Base-by-base conservation (phyloP, 192 early-diverging fungal species). In the Blastocladiella britannica region DNA sequence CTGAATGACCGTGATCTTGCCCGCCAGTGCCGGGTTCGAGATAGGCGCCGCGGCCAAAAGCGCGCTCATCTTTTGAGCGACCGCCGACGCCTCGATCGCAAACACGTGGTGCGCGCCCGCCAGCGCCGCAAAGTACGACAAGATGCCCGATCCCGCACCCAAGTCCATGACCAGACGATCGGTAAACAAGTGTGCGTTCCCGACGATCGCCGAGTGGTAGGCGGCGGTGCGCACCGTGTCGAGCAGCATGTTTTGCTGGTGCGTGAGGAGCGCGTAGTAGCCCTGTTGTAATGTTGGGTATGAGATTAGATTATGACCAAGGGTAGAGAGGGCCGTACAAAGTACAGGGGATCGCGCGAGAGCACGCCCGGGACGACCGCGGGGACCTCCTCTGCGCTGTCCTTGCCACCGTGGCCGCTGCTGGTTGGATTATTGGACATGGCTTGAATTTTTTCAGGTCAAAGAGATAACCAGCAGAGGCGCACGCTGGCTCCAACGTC, bases 81-180 rank as follows among this genome's bases (percentile, higher is more conserved):
- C 93, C 26, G 74, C 80, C 18, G 89, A 93, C 5, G 94, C 94
- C 65, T 98, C 94, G 12, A 98, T 82, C 0, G 94, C 94, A 65
- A 88, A 93, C 7, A 98, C 89, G 54, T 89, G 83, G 29, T 70
- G 68, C n/a, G 94, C 89, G 1, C 91, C 91, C 18, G 94, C 88
- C 60, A 89, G 85, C 27, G 84, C 89, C 24, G 94, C 86, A 70
- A 98, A 93, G 67, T 88, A 98, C 7, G 88, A 88, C 43, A 98
- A 70, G 30, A 98, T 93, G 18, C 94, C 94, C 47, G 84, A 88
- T 7, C 89, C 91, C 22, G 92, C 86, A 25, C 94, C 94, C 47
- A 95, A 81, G 66, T 98, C 94, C 82, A 92, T 84, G 26, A 93
- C 86, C 2, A 82, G 60, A 61, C 88, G 85, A 54, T 84, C 78